Base-by-base conservation (phyloP, 768 basidiomycete genomes). In the Mycena leptocephala region DNA sequence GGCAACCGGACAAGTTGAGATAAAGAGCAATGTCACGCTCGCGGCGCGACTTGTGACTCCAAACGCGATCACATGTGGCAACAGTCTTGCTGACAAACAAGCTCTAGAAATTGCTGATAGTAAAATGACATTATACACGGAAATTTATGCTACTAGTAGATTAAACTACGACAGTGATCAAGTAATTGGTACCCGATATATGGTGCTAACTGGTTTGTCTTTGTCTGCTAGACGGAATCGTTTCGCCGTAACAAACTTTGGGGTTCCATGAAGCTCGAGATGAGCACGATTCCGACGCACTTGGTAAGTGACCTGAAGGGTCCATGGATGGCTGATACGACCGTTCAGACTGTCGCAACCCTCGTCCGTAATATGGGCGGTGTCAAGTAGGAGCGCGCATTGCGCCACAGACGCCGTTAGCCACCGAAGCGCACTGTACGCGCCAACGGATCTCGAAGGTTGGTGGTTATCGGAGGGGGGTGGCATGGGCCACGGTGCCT, bases 331-430 rank as follows among this genome's bases (percentile, higher is more conserved):
- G 22, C 30, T 30, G 6, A 3, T 13, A 37, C 24, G 39, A 58
- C 20, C 18, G 8, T 55, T 39, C 10, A 39, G 16, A 18, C 11
- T 13, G 9, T 69, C 68, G 3, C 11, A 59, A 14, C 56, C 68
- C 28, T 70, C 39, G 56, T 70, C 68, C 39, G 68, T 61, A 13
- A 70, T 43, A 8, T 46, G 68, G n/a, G 59, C 16, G 3, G 33
- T 5, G 8, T 70, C 41, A 22, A 70, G 68, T 32, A 53, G 24
- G 3, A 33, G 22, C n/a, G 33, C 24, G 18, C 30, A 41, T 62
- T 62, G n/a, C 2, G 68, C 68, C 3, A 70, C 39, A 39, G 22
- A 24, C n/a, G 68, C 56, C 26, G 68, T 13, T 22, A 70, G 18
- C 68, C 55, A 70, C 1, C 56, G 41, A 32, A 59, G 41, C 13